Base-by-base conservation (phyloP, 805 yeast species). In the Teunomyces funiuensis region DNA sequence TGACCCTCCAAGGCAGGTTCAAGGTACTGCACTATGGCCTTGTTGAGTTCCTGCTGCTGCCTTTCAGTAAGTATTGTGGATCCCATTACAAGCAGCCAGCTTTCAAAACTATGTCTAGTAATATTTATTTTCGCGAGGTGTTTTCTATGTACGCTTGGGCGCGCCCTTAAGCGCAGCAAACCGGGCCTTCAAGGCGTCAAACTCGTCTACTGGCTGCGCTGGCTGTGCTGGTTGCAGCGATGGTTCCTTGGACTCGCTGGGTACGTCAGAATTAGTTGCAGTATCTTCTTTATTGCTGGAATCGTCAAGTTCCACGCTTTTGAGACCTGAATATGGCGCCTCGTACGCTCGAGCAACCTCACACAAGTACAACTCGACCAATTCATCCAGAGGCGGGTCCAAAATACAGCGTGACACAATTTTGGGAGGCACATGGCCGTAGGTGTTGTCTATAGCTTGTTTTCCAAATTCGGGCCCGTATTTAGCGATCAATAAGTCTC, bases 311-410 rank as follows among this genome's bases (percentile, higher is more conserved):
- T 14, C 28, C 7, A 16, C 28, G 28, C 14, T 15, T n/a, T 40
- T 39, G 43, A 80, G 58, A 10, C 80, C 83, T 23, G 87, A 80
- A 53, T 80, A 89, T 1, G 88, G 85, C 0, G 82, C 93, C 16
- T 75, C 73, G 54, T 89, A 88, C 0, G 95, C 85, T 39, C 71
- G 71, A 1, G 96, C 95, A 46, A 88, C 88, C 55, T 88, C 97
- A 40, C 76, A 68, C 46, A 89, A 66, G 53, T 89, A 89, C 44
- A 85, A 61, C 11, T 74, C 71, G 1, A 88, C 93, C 41, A 88
- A 69, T 17, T 73, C 79, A 31, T 70, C 73, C 3, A 74, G 60
- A 1, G 96, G 96, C 4, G 93, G 80, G 40, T 76, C 79, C 3
- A 83, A 77, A 13, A 76, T 68, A 43, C 93, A 82, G 46, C 89